Evolutionary conservation across 208 protist species (phyloP).

Genomic region (Endotrypanum monterogeii): DNA sequence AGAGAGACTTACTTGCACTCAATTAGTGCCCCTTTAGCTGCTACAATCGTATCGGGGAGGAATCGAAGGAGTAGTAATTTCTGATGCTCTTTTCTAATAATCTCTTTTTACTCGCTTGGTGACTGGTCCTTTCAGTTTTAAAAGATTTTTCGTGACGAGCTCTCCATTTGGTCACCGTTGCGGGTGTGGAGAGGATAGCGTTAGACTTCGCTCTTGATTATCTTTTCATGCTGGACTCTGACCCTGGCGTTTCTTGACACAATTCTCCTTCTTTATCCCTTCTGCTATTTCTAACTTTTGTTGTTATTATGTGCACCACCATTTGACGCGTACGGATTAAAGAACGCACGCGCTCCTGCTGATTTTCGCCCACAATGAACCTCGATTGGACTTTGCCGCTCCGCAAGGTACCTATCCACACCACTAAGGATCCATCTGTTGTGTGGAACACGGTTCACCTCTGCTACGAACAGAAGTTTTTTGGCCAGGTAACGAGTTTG

Average conservation of each 20-base stretch:
- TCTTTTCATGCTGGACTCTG: not conserved
- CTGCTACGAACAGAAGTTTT: slow-evolving; percentile 89
- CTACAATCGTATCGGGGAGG: not conserved
- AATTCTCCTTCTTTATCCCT: not conserved
- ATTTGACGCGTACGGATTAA: not conserved
- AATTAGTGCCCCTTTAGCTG: slow-evolving; percentile 52
- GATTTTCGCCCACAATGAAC: slow-evolving; percentile 24
- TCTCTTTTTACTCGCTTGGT: not conserved
- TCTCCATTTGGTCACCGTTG: not conserved
- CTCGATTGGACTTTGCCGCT: slow-evolving; percentile 72
- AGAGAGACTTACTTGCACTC: slow-evolving; percentile 41
- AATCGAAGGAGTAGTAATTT: not conserved
- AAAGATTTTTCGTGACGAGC: not conserved
- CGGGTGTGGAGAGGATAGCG: not conserved
- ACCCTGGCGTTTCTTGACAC: not conserved
- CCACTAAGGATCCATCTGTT: slow-evolving; percentile 55
- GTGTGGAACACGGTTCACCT: slow-evolving; percentile 78
- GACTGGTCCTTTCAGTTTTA: not conserved
- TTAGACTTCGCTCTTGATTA: not conserved
- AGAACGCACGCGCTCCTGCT: not conserved
- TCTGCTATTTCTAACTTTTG: not conserved
- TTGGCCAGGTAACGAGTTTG: slow-evolving; percentile 75
- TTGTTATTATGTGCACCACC: not conserved
- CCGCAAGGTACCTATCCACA: slow-evolving; percentile 46
- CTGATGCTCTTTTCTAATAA: not conserved